Evolutionary conservation across 176 grass and related monocot species (phyloP).

Genomic region (Zoysia pacifica): DNA sequence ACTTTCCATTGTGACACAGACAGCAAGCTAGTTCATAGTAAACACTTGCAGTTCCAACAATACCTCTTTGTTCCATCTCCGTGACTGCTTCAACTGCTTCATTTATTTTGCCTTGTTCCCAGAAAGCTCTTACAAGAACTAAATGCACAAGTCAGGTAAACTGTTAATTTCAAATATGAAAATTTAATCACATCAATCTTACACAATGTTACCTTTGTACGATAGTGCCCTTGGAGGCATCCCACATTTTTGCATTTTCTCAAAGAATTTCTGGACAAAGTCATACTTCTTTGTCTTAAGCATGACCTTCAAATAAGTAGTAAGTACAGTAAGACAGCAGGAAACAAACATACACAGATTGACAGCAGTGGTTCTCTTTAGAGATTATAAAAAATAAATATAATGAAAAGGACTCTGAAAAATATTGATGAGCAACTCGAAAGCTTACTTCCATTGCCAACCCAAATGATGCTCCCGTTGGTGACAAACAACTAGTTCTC

Average conservation of each 20-base stretch:
- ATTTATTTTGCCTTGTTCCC: slow-evolving; percentile 78
- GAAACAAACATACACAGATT: neutral
- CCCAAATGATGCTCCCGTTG: slow-evolving; percentile 79
- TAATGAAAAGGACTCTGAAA: neutral
- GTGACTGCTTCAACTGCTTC: slow-evolving; percentile 78
- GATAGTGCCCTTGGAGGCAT: slow-evolving; percentile 76
- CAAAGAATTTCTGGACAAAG: slow-evolving; percentile 80
- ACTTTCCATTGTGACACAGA: slow-evolving; percentile 82
- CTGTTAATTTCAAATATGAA: slow-evolving; percentile 5
- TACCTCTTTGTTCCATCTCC: slow-evolving; percentile 86
- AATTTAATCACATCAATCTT: neutral
- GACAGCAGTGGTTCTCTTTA: neutral
- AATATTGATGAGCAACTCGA: slow-evolving; percentile 8
- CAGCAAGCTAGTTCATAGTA: slow-evolving; percentile 95
- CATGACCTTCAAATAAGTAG: slow-evolving; percentile 79
- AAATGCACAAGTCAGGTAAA: slow-evolving; percentile 26
- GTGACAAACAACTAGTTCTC: slow-evolving; percentile 65
- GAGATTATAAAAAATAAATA: neutral
- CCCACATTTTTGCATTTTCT: slow-evolving; percentile 87
- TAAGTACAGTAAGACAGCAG: slow-evolving; percentile 43
- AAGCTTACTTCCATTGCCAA: slow-evolving; percentile 93
- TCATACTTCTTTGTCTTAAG: slow-evolving; percentile 86
- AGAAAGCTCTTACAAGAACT: slow-evolving; percentile 88
- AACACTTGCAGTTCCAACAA: slow-evolving; percentile 79
- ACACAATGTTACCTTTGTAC: slow-evolving; percentile 63